phyloP scores from a whole-genome alignment of 352 stramenopile species.

The Achlya hypogyna region DNA sequence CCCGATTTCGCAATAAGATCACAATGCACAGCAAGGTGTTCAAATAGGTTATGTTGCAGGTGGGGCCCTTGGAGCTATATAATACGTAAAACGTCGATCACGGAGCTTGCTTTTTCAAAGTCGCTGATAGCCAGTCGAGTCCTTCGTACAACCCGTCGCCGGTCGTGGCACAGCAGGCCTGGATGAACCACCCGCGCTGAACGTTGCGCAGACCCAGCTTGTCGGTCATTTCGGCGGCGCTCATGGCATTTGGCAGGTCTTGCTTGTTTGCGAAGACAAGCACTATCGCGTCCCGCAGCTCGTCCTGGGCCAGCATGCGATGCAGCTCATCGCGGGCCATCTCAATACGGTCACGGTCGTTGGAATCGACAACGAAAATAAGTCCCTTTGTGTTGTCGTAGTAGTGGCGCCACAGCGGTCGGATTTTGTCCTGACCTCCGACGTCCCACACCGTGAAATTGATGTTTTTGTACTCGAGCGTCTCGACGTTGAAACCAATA shows the following conservation, averaged over 20 bases:
- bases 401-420: slow-evolving; percentile 68
- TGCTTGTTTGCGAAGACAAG: slow-evolving; percentile 42
- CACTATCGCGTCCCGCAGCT: slow-evolving; percentile 25
- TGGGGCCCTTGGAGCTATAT: no score
- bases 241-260: slow-evolving; percentile 26
- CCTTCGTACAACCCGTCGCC: slow-evolving; percentile 37
- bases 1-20: no score
- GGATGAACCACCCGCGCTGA: slow-evolving; percentile 25
- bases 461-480: slow-evolving; percentile 55
- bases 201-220: slow-evolving; percentile 22
- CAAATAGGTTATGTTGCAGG: no score
- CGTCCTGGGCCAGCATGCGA: slow-evolving; percentile 32
- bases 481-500: slow-evolving; percentile 85
- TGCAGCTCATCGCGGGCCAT: slow-evolving; percentile 35
- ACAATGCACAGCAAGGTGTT: no score
- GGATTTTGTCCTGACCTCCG: slow-evolving; percentile 58
- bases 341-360: slow-evolving; percentile 40
- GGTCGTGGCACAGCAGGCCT: slow-evolving; percentile 27
- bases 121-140: slow-evolving; percentile 32
- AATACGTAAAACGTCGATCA: no score
- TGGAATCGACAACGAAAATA: slow-evolving; percentile 80
- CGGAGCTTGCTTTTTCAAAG: slow-evolving; percentile 17
- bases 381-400: slow-evolving; percentile 46
- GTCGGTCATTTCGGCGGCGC: slow-evolving; percentile 26
- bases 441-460: slow-evolving; percentile 83